Evolutionary conservation across 1,284 basidiomycete species (phyloP).

Genomic region (Ceraceosorus guamensis): DNA sequence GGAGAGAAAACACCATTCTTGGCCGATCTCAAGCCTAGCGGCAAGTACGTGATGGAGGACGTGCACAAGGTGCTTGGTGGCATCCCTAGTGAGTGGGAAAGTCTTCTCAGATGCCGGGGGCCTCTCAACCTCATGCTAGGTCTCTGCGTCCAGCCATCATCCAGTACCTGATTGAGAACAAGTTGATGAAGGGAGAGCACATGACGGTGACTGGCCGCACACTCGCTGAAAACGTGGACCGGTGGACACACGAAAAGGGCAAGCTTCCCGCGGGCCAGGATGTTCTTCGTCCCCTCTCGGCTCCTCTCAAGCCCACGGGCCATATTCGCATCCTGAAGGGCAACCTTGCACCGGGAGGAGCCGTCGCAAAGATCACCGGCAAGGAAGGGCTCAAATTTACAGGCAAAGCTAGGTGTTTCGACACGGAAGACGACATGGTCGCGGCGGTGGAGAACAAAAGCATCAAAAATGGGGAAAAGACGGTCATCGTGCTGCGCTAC

Average conservation of each 20-base stretch:
- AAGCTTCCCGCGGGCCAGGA: slow-evolving; percentile 40
- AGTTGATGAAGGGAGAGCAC: slow-evolving; percentile 51
- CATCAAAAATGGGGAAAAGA: slow-evolving; percentile 48
- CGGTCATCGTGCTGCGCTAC: slow-evolving; percentile 45
- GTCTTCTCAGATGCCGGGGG: too few relatives aligned
- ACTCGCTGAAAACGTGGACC: slow-evolving; percentile 46
- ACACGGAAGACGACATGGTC: slow-evolving; percentile 46
- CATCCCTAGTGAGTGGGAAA: slow-evolving; percentile 28
- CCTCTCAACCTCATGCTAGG: background rate
- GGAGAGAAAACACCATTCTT: slow-evolving; percentile 44
- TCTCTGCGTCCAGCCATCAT: slow-evolving; percentile 49
- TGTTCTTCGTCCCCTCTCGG: slow-evolving; percentile 34
- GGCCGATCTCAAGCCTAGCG: slow-evolving; percentile 46
- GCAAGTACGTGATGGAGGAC: slow-evolving; percentile 49
- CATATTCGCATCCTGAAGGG: slow-evolving; percentile 46
- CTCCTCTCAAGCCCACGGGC: slow-evolving; percentile 43
- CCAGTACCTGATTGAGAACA: slow-evolving; percentile 45
- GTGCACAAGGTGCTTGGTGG: slow-evolving; percentile 42
- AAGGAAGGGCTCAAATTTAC: slow-evolving; percentile 45
- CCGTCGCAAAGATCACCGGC: slow-evolving; percentile 48
- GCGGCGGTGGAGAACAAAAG: slow-evolving; percentile 37
- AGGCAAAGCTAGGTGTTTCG: slow-evolving; percentile 46
- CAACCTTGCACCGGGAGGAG: slow-evolving; percentile 45
- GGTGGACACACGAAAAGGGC: slow-evolving; percentile 60
- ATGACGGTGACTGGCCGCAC: slow-evolving; percentile 45